Evolutionary conservation across 202 grass and related monocot species (phyloP), one percentile per base, ranked within the genome.

Genomic region (Panicum hallii): DNA sequence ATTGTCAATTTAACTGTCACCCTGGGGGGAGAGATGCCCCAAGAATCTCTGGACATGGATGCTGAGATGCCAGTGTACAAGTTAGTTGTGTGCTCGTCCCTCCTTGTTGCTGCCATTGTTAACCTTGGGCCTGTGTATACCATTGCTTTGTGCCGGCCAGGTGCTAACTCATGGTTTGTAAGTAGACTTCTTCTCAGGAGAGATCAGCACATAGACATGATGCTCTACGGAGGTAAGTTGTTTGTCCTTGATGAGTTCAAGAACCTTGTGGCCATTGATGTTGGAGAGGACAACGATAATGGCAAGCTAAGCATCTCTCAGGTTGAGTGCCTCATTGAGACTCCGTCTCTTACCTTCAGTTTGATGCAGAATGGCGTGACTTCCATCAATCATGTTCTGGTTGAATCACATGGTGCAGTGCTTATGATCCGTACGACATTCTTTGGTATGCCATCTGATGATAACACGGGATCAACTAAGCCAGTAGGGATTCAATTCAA

Each of bases 51-150:
- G 23, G 47, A 72, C 41, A 48, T 62, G 67, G 11, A 62, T 10
- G 22, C 67, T 49, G 44, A 47, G 69, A 49, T 73, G 15, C 63
- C 56, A 0, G 20, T 82, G n/a, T 16, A 49, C 41, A 82, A 63
- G 67, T 28, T 82, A 48, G 38, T 82, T 19, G 7, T 74, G 28
- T 73, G 80, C 80, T 74, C 69, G 14, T 23, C 0, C 6, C 55
- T 63, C 11, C 69, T 83, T 83, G 56, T 47, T 74, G 56, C 80
- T 28, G 69, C 69, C 11, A 74, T 83, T 28, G 28, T 74, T 63
- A 17, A 26, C 26, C 1, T 74, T 11, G 44, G 69, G 9, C 67
- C 44, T 52, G 28, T 82, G 11, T 16, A 9, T 32, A 72, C 54
- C 11, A 26, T 83, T 41, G 80, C 56, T 49, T 38, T 83, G 16